Base-by-base conservation (phyloP, 2,329 filamentous ascomycete species). In the Phialocephala subalpina region DNA sequence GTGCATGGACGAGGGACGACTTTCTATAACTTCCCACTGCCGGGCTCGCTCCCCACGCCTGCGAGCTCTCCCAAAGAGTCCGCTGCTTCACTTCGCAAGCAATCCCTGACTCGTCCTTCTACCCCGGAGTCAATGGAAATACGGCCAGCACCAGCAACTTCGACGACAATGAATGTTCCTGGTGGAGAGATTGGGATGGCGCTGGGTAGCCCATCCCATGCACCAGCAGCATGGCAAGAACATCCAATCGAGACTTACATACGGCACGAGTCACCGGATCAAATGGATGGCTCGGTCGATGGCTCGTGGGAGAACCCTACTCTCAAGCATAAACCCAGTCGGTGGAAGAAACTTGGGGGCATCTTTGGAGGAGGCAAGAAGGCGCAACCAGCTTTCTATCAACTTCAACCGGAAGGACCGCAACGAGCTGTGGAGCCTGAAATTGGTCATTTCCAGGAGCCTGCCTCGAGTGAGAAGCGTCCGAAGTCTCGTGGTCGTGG, bases 151-250 rank as follows among this genome's bases (percentile, higher is more conserved):
- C 38, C 53, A 22, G 52, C 59, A 53, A 14, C 60, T 6, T 12
- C 55, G 22, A 57, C 22, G 53, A 67, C 53, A 20, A 71, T 71
- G 68, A 60, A 67, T n/a, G 66, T 67, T 25, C 57, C 60, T 45
- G 63, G 64, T 8, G 62, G 60, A 38, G 69, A 70, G 71, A 93
- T 94, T 67, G 92, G 92, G 11, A 89, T 94, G 83, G 91, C 91
- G 1, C 79, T 93, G 63, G 91, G 91, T 36, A 93, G 90, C 73
- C 91, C 91, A 27, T 80, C 82, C n/a, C 77, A 79, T 18, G 79
- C 68, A 52, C 72, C 74, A 27, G 63, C 67, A 36, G 58, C 65
- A 45, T 71, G 69, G 69, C 71, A 71, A 56, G 64, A 69, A 60
- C 58, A 40, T 25, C 60, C 59, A 58, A 25, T 63, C 45, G 66